phyloP scores from a whole-genome alignment of 2,329 filamentous ascomycete genomes.

The Nothophaeocryptopus gaeumannii region DNA sequence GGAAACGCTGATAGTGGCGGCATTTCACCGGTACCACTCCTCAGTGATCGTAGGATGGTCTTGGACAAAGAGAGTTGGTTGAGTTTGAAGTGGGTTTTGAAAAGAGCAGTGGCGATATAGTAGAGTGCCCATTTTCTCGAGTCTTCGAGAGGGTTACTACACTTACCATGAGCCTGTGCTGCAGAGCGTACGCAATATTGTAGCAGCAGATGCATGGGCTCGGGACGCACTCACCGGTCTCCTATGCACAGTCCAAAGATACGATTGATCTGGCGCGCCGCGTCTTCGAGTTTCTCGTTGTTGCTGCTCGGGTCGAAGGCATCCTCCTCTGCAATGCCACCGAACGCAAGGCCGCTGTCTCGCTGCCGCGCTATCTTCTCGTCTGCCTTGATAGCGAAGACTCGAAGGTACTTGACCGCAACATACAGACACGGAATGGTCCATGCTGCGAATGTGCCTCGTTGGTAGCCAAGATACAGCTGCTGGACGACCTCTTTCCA shows the following conservation, averaged over 20 bases:
- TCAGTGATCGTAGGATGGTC: slow-evolving; percentile 80
- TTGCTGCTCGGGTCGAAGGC: slow-evolving; percentile 72
- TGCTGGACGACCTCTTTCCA: slow-evolving; percentile 83
- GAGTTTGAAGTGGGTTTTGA: slow-evolving; percentile 93
- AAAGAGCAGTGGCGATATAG: slow-evolving; percentile 87
- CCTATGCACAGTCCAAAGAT: slow-evolving; percentile 88
- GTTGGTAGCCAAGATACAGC: slow-evolving; percentile 78
- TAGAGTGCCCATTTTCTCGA: slow-evolving; percentile 98
- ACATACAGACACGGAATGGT: slow-evolving; percentile 88
- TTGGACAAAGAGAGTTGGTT: slow-evolving; percentile 87
- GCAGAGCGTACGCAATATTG: slow-evolving; percentile 1
- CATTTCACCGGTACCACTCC: slow-evolving; percentile 68
- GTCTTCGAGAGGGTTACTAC: slow-evolving; percentile 75
- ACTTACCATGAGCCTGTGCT: slow-evolving; percentile 25
- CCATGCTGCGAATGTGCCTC: slow-evolving; percentile 77
- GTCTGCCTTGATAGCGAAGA: slow-evolving; percentile 90
- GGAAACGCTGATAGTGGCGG: slow-evolving; percentile 77
- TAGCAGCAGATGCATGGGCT: neutral
- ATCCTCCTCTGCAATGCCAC: slow-evolving; percentile 75
- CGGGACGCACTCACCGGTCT: slow-evolving; percentile 65
- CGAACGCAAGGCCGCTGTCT: slow-evolving; percentile 31
- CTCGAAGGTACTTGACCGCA: slow-evolving; percentile 78
- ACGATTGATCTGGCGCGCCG: slow-evolving; percentile 82
- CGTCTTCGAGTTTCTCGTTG: slow-evolving; percentile 84
- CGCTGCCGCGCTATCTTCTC: slow-evolving; percentile 58